Base-by-base conservation (phyloP, 192 early-diverging fungal genomes). In the Podila epicladia region DNA sequence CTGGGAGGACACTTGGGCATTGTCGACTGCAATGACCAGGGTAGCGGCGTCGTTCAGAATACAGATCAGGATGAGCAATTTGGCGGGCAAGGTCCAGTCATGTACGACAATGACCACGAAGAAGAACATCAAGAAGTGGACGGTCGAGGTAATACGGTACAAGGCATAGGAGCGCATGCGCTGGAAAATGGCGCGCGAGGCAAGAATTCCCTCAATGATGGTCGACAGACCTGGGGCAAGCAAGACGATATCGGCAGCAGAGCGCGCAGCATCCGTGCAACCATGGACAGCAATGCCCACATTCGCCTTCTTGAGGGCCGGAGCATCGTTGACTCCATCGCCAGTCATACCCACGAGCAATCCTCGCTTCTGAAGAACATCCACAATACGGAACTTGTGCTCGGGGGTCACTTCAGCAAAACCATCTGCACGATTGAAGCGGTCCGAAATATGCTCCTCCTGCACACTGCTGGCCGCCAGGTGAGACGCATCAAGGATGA, bases 261-360 rank as follows among this genome's bases (percentile, higher is more conserved):
- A 91, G 33, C 91, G 87, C 9, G 93, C 93, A 50, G 92, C 92
- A 69, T 94, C 93, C 3, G 93, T 94, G 65, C 91, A 90, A 45
- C 92, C 92, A 24, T 91, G 80, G 31, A 94, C 91, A 41, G 93
- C 93, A 72, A 94, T 94, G 49, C 93, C 93, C 37, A 94, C 92
- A 82, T 93, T 91, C 59, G 92, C 91, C 79, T 94, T 93, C 83
- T 93, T 93, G 31, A 95, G 67, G 3, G 94, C 94, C 17, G 94
- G 92, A 3, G 94, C 94, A 68, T 95, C 94, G 78, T 95, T 95
- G 6, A 94, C 92, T 84, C 94, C 94, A 69, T 95, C 94, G 28
- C 93, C 93, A 33, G 93, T 94, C 93, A 94, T 94, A 9, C 89
- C 89, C 0, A 91, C 88, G 28, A 88, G 75, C 13, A 86, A 65